phyloP scores from a whole-genome alignment of 176 grass and related monocot species.

The Puccinellia tenuiflora region DNA sequence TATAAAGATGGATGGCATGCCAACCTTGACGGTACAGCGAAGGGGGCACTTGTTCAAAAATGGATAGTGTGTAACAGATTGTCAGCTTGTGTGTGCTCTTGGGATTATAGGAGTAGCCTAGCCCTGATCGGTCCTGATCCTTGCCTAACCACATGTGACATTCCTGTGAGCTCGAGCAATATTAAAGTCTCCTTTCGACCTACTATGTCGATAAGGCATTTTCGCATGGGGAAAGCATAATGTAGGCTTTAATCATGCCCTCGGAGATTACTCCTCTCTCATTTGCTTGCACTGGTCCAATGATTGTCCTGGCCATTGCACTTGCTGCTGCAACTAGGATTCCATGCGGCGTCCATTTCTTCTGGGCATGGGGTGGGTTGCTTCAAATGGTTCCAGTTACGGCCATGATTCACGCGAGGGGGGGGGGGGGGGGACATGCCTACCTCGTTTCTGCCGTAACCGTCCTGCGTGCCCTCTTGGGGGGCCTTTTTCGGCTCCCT shows the following conservation, averaged over 20 bases:
- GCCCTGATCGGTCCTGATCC: not conserved
- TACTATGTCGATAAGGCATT: not conserved
- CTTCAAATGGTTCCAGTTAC: not conserved
- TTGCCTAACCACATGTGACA: constrained; percentile 28
- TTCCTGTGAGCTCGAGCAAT: not conserved
- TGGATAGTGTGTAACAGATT: not conserved
- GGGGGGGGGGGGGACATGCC: too few relatives aligned
- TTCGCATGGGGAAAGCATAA: not conserved
- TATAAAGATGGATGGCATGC: not conserved
- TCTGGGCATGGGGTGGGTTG: too few relatives aligned
- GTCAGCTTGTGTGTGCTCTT: not conserved
- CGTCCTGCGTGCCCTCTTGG: too few relatives aligned
- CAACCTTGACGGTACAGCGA: not conserved
- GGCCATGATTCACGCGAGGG: not conserved
- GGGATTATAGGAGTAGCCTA: not conserved
- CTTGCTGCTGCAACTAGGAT: not conserved
- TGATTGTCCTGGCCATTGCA: not conserved
- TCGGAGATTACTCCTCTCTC: not conserved
- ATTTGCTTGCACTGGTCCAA: not conserved
- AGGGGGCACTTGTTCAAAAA: not conserved
- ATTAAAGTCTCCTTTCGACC: not conserved
- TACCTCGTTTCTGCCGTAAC: not conserved
- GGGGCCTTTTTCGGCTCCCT: too few relatives aligned
- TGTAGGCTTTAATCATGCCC: constrained; percentile 22
- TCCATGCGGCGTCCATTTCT: too few relatives aligned